A percentile compares a stretch with the other conserved stretches of the same genome.
Evolutionary conservation across 768 basidiomycete species (phyloP).

Genomic region (Russula earlei): DNA sequence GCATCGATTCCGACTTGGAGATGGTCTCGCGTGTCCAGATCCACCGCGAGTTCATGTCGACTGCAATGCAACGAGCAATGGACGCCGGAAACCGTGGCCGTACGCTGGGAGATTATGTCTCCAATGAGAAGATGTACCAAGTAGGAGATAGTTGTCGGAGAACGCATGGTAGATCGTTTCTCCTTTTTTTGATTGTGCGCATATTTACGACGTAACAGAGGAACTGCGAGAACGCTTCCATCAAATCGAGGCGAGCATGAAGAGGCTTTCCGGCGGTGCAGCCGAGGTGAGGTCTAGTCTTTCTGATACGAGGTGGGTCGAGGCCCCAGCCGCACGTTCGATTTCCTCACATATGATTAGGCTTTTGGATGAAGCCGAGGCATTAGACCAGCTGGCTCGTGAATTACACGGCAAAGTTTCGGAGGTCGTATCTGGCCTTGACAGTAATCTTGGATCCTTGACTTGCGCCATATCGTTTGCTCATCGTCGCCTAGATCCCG

Average conservation of each 20-base stretch:
- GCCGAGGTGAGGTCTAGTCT: conserved; percentile 12
- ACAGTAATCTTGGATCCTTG: neutral
- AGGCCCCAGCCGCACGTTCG: neutral
- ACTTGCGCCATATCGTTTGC: neutral
- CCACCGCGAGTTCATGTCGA: conserved; percentile 68
- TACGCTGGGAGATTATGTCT: conserved; percentile 75
- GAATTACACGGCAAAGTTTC: conserved; percentile 11
- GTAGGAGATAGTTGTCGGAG: conserved; percentile 63
- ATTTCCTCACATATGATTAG: neutral
- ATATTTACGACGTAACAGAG: neutral
- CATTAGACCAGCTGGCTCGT: conserved; percentile 7
- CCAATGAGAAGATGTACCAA: conserved; percentile 66
- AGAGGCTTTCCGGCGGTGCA: conserved; percentile 17
- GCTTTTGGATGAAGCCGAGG: conserved; percentile 14
- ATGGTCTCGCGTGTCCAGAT: conserved; percentile 57
- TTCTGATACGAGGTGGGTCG: conserved; percentile 14
- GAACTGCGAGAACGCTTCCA: conserved; percentile 48
- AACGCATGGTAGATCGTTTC: conserved; percentile 45
- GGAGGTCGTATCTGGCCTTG: conserved; percentile 10
- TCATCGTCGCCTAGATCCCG: conserved; percentile 29
- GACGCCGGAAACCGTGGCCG: conserved; percentile 60
- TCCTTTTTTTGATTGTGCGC: conserved; percentile 19
- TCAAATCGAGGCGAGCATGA: conserved; percentile 26
- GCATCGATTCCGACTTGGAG: conserved; percentile 62
- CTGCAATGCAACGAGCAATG: conserved; percentile 55